Evolutionary conservation across 1,139 yeast species (phyloP).

Genomic region (Scheffersomyces stambukii): DNA sequence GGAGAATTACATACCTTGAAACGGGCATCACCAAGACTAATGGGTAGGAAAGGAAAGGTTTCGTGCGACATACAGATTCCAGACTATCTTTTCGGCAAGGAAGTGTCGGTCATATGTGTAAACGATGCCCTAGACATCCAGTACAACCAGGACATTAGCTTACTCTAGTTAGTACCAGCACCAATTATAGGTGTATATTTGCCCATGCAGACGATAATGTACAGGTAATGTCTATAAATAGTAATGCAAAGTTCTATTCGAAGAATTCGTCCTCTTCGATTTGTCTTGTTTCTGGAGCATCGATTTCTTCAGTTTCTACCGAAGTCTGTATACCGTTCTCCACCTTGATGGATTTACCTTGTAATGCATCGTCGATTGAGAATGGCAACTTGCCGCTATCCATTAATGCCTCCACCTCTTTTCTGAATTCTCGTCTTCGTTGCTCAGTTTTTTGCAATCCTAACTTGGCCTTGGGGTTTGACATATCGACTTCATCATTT

Average conservation of each 20-base stretch:
- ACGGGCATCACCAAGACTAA: constrained; percentile 58
- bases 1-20: constrained; percentile 57
- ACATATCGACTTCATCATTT: constrained; percentile 20
- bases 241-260: constrained; percentile 17
- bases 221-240: neutral
- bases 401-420: constrained; percentile 46
- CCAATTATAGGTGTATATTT: too few relatives aligned
- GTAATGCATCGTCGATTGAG: constrained; percentile 52
- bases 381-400: constrained; percentile 53
- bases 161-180: too few relatives aligned
- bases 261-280: constrained; percentile 43
- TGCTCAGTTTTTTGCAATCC: constrained; percentile 48
- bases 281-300: constrained; percentile 30
- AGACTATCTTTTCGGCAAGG: constrained; percentile 41
- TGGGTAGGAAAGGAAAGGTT: constrained; percentile 41
- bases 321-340: constrained; percentile 10
- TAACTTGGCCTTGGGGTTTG: constrained; percentile 37
- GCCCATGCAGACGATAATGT: too few relatives aligned
- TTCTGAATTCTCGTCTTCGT: constrained; percentile 46
- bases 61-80: constrained; percentile 47
- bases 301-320: constrained; percentile 26
- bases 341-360: constrained; percentile 38
- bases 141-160: constrained; percentile 18
- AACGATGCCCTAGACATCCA: constrained; percentile 64
- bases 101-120: constrained; percentile 45